phyloP scores from a whole-genome alignment of 306 rosid genomes.

The Cucumis melo region DNA sequence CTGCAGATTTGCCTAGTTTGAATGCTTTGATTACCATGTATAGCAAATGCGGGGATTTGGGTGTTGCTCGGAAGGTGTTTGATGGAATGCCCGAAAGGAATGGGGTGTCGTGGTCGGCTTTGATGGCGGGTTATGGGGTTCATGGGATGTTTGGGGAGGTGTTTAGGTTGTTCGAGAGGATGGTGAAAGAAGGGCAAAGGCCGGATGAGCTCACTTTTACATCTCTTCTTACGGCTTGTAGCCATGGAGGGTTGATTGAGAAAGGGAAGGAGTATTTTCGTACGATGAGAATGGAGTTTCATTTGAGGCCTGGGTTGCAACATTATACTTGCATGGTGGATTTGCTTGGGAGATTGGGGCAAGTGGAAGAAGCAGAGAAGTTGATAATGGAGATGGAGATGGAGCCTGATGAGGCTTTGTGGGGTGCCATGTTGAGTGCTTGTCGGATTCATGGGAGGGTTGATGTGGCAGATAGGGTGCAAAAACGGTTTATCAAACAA shows the following conservation, averaged over 20 bases:
- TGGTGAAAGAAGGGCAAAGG: conserved; percentile 39
- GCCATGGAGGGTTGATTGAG: conserved; percentile 56
- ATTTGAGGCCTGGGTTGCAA: conserved; percentile 28
- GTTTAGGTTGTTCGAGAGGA: conserved; percentile 38
- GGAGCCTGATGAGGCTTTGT: conserved; percentile 42
- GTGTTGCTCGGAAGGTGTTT: conserved; percentile 36
- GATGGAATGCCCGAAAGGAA: conserved; percentile 36
- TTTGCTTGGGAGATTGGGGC: conserved; percentile 57
- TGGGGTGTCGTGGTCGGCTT: conserved; percentile 37
- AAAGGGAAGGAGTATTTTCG: conserved; percentile 39
- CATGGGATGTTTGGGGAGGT: conserved; percentile 39
- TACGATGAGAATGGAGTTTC: conserved; percentile 40
- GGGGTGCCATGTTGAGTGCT: conserved; percentile 27
- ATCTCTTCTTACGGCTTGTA: conserved; percentile 36
- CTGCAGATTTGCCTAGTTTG: conserved; percentile 31
- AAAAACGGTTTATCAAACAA: not conserved
- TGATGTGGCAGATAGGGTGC: conserved; percentile 1
- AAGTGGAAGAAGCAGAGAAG: conserved; percentile 57
- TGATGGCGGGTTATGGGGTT: conserved; percentile 51
- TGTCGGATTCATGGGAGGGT: not conserved
- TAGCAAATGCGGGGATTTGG: conserved; percentile 35
- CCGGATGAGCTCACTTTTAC: conserved; percentile 47
- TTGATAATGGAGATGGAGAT: conserved; percentile 37
- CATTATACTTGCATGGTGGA: conserved; percentile 79
- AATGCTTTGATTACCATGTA: conserved; percentile 57